Evolutionary conservation across 2,329 filamentous ascomycete species (phyloP).

Genomic region (Pseudogymnoascus sp.): DNA sequence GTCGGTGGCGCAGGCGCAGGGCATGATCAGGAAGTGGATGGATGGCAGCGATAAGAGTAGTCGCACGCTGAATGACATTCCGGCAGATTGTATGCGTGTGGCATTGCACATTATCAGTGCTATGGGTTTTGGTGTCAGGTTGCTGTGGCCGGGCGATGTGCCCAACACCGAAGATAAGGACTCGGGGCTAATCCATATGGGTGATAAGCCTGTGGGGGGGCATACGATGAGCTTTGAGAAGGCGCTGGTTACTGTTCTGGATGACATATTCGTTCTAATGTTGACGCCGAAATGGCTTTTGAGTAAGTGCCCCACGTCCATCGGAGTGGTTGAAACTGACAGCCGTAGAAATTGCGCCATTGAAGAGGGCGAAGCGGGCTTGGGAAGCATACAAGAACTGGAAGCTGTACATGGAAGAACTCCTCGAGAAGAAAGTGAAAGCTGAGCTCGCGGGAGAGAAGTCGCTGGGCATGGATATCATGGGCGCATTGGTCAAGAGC

Average conservation of each 20-base stretch:
- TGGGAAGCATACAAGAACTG: slow-evolving; percentile 46
- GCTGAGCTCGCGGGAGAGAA: slow-evolving; percentile 34
- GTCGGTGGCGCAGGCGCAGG: slow-evolving; percentile 54
- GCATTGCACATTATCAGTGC: slow-evolving; percentile 55
- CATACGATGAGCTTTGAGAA: slow-evolving; percentile 50
- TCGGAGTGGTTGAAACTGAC: not conserved
- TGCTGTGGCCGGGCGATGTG: slow-evolving; percentile 57
- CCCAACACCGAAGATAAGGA: slow-evolving; percentile 37
- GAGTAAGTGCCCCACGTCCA: slow-evolving; percentile 28
- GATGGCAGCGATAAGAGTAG: slow-evolving; percentile 34
- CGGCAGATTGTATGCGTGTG: slow-evolving; percentile 59
- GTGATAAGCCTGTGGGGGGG: slow-evolving; percentile 31
- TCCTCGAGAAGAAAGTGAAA: slow-evolving; percentile 45
- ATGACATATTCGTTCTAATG: slow-evolving; percentile 46
- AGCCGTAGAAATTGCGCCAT: slow-evolving; percentile 32
- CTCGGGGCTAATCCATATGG: slow-evolving; percentile 18
- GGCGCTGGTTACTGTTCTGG: slow-evolving; percentile 45
- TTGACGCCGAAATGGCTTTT: slow-evolving; percentile 45
- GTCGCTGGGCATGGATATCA: slow-evolving; percentile 46
- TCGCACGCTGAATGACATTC: slow-evolving; percentile 47
- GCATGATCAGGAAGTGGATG: slow-evolving; percentile 54
- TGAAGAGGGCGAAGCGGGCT: slow-evolving; percentile 38
- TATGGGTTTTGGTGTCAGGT: slow-evolving; percentile 61
- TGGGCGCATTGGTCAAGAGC: slow-evolving; percentile 45
- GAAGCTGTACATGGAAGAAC: slow-evolving; percentile 55